These are phyloP conservation scores for Backusella psychrophila DNA, from an alignment of 192 early-diverging fungal genomes.

Conservation along the genomic window DNA sequence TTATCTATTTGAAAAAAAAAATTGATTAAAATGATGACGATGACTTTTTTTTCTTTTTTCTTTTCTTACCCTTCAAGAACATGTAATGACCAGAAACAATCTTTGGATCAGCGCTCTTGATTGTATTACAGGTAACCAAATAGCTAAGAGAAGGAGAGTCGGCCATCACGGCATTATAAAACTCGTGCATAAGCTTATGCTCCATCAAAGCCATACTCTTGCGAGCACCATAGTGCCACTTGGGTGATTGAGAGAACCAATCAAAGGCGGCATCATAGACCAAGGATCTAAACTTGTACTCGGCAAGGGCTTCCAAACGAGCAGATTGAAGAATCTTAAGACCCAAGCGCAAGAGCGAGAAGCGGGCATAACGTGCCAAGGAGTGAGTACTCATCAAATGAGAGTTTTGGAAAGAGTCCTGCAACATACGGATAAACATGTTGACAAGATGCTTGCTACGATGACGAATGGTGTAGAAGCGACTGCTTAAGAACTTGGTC, in stretches of 20 bases:
- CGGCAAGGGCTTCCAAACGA: conserved; percentile 60
- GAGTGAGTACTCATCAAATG: conserved; percentile 58
- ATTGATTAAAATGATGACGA: not conserved
- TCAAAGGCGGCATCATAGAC: conserved; percentile 72
- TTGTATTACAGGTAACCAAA: conserved; percentile 42
- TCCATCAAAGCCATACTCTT: conserved; percentile 60
- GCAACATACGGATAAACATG: conserved; percentile 77
- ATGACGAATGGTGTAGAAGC: conserved; percentile 82
- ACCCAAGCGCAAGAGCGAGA: conserved; percentile 73
- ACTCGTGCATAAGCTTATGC: conserved; percentile 65
- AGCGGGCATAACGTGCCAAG: conserved; percentile 74
- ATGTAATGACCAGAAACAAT: conserved; percentile 31
- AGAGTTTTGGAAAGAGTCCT: conserved; percentile 65
- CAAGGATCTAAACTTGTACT: conserved; percentile 60
- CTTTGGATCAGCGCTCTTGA: conserved; percentile 31
- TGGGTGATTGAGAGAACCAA: conserved; percentile 81
- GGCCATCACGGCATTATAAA: conserved; percentile 54
- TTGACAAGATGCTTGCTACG: conserved; percentile 69
- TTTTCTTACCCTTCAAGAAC: conserved; percentile 31
- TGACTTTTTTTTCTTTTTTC: not conserved
- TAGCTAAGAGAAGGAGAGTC: conserved; percentile 59
- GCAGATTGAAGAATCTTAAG: conserved; percentile 71
- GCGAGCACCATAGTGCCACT: conserved; percentile 79
- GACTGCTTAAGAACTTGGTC: conserved; percentile 83
- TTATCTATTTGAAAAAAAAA: conserved; percentile 33